These are phyloP conservation scores for Diaporthe velutina DNA, from an alignment of 2,329 filamentous ascomycete species.

Conservation along the genomic window DNA sequence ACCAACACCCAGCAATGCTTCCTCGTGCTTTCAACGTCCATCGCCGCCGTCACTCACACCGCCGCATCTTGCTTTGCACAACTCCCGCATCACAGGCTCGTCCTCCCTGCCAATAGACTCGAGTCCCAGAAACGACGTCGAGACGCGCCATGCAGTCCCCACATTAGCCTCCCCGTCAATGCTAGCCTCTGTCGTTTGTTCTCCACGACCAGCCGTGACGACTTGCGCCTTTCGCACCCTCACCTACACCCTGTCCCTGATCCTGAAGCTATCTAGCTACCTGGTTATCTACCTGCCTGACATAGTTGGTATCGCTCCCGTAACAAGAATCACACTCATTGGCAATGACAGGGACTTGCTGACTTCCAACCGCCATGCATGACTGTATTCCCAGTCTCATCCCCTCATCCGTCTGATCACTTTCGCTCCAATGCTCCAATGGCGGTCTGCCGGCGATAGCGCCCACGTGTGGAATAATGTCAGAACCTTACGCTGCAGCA, in stretches of 20 bases:
- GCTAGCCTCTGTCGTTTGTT: neutral
- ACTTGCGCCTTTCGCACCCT: neutral
- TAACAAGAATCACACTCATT: neutral
- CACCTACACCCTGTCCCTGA: neutral
- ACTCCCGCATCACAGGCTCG: neutral
- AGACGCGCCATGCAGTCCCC: neutral
- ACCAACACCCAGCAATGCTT: neutral
- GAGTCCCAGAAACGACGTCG: neutral
- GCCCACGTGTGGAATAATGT: neutral
- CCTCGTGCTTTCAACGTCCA: neutral
- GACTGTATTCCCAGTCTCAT: neutral
- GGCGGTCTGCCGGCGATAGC: neutral
- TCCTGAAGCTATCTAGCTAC: neutral
- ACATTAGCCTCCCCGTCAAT: neutral
- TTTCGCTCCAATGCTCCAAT: neutral
- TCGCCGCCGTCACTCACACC: neutral
- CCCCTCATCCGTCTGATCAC: neutral
- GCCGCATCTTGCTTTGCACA: neutral
- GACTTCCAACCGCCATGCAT: neutral
- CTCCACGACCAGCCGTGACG: neutral
- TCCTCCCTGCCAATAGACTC: neutral
- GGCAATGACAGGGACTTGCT: neutral
- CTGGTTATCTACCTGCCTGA: neutral
- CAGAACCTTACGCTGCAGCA: constrained; percentile 13
- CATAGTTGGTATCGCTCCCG: neutral